Conservation (phyloP, 2,329 filamentous ascomycete genomes). For the Emmonsia crescens region DNA sequence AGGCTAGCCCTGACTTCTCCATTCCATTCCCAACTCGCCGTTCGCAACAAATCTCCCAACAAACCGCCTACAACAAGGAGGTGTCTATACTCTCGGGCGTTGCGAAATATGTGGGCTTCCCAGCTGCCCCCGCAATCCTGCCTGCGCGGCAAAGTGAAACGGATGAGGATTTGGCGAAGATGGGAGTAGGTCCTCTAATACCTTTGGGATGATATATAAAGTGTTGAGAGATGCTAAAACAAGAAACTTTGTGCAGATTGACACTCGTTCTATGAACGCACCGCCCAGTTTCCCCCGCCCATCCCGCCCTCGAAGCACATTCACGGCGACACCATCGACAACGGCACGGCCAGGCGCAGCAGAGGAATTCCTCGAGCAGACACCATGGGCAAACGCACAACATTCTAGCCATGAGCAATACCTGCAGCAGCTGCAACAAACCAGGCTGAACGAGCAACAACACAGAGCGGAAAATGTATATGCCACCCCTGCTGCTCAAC, state of each 20-base stretch:
- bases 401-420: conserved; percentile 55
- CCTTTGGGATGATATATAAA: not conserved
- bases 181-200: conserved; percentile 55
- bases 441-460: conserved; percentile 24
- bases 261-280: not conserved
- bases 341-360: conserved; percentile 48
- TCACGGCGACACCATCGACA: conserved; percentile 25
- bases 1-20: conserved; percentile 69
- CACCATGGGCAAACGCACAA: conserved; percentile 85
- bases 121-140: conserved; percentile 76
- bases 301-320: conserved; percentile 21
- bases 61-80: conserved; percentile 87
- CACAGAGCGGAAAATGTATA: conserved; percentile 25
- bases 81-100: conserved; percentile 83
- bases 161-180: conserved; percentile 78
- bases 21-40: conserved; percentile 69
- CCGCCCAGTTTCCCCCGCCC: conserved; percentile 1
- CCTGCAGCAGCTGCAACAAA: conserved; percentile 26
- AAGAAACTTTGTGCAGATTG: conserved; percentile 2
- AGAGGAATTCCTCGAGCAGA: conserved; percentile 80
- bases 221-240: conserved; percentile 3
- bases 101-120: conserved; percentile 92
- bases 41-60: conserved; percentile 68
- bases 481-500: conserved; percentile 35
- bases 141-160: conserved; percentile 62